Base-by-base conservation (phyloP, 2,329 filamentous ascomycete genomes). In the Neofusicoccum cordaticola region DNA sequence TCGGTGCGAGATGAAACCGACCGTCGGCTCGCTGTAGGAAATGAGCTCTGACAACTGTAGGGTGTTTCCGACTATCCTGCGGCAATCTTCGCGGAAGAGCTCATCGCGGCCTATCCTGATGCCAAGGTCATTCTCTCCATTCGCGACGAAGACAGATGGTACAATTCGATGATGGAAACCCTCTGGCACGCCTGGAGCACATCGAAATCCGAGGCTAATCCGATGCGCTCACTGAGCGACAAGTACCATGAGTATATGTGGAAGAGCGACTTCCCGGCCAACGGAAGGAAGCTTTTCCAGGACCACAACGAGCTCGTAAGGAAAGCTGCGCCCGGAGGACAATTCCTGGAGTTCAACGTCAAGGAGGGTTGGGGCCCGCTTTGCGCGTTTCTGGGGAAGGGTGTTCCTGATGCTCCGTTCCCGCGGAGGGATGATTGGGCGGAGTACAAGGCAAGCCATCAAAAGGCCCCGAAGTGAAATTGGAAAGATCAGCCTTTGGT, bases 281-380 rank as follows among this genome's bases (percentile, higher is more conserved):
- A 53, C 15, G 42, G 53, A 15, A 13, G 58, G n/a, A 52, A 42
- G 13, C 37, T 45, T 7, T 68, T 66, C 57, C n/a, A 51, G 9
- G 51, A 66, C 34, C 67, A 71, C 27, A 65, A 68, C 48, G 58
- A 63, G 35, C 13, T 45, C 9, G 65, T 75, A 17, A 65, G 69
- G 15, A 64, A 64, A 13, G n/a, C 61, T 4, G 65, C 73, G n/a
- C 68, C 70, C 5, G 64, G 66, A 15, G 72, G 71, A 35, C 63
- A 67, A 3, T 61, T 76, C 17, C 66, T 76, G 15, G 70, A 73
- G 53, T 71, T 70, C 52, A 27, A 66, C 41, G 27, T 70, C 8
- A 53, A 69, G 2, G 65, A 69, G 52, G 70, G 69, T 1, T 76
- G 73, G 73, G 66, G 64, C 50, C 70, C 70, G 7, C 51, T 75